Conservation (phyloP, 1,284 basidiomycete species). For the Trichosporon ovoides region DNA sequence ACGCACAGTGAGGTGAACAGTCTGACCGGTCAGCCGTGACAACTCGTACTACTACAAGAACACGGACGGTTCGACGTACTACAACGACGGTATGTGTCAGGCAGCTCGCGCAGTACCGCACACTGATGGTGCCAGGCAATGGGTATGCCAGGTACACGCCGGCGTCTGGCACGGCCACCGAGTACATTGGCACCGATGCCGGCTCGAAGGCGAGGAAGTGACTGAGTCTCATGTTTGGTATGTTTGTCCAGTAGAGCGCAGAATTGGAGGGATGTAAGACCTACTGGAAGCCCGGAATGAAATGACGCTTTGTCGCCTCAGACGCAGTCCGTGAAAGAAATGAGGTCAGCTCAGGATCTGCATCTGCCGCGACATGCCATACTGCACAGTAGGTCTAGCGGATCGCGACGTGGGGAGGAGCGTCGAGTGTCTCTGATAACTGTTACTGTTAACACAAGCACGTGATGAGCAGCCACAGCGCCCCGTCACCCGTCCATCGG, state of each 20-base stretch:
- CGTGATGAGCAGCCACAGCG: no score
- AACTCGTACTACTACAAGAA: slow-evolving; percentile 61
- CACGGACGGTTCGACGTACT: slow-evolving; percentile 59
- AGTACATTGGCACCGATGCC: slow-evolving; percentile 12
- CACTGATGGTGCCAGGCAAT: slow-evolving; percentile 32
- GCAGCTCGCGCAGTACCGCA: not conserved
- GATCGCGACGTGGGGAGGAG: no score
- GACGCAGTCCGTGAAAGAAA: no score
- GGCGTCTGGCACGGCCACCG: slow-evolving; percentile 49
- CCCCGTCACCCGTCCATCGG: no score
- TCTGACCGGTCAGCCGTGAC: slow-evolving; percentile 30
- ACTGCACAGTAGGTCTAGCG: no score
- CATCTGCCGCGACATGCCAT: no score
- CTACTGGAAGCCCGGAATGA: no score
- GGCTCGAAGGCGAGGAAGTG: slow-evolving; percentile 8
- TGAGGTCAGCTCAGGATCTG: no score
- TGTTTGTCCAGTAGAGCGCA: not conserved
- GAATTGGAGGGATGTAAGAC: not conserved
- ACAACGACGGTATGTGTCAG: slow-evolving; percentile 48
- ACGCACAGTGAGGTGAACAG: not conserved
- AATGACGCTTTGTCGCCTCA: no score
- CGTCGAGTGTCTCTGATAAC: no score
- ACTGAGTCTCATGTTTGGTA: not conserved
- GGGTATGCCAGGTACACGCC: slow-evolving; percentile 56
- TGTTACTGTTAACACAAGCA: no score